Percentiles rank a stretch among this genome's conserved stretches.
These are phyloP conservation scores for Arachnomyces sp. DNA, from an alignment of 2,329 filamentous ascomycete species.

Conservation along the genomic window DNA sequence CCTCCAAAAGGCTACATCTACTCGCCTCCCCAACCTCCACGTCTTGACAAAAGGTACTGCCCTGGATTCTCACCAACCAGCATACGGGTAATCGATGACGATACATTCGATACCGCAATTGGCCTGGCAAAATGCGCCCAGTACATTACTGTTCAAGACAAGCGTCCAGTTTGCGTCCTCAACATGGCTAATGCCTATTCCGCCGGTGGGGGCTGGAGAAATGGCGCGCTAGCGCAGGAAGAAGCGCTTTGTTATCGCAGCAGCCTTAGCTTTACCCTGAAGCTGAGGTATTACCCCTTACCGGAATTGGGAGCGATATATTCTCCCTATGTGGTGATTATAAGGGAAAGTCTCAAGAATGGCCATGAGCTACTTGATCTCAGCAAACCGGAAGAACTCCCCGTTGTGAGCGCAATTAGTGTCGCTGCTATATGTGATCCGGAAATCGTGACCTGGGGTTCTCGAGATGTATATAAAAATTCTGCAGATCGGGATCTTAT, in stretches of 20 bases:
- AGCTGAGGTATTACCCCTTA: conserved; percentile 46
- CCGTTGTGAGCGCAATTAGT: conserved; percentile 52
- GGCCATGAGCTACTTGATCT: conserved; percentile 42
- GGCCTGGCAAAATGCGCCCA: conserved; percentile 20
- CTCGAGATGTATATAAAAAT: conserved; percentile 32
- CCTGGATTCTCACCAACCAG: conserved; percentile 30
- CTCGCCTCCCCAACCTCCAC: conserved; percentile 29
- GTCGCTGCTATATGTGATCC: conserved; percentile 49
- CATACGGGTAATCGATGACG: conserved; percentile 43
- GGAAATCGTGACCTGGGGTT: conserved; percentile 11
- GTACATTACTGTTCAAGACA: conserved; percentile 19
- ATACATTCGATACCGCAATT: conserved; percentile 51
- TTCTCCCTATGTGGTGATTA: conserved; percentile 51
- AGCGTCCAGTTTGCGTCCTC: conserved; percentile 47
- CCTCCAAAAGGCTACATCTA: conserved; percentile 33
- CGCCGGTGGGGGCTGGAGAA: conserved; percentile 57
- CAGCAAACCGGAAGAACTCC: conserved; percentile 28
- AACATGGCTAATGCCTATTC: conserved; percentile 55
- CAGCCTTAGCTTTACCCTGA: conserved; percentile 33
- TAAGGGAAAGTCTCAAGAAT: conserved; percentile 43
- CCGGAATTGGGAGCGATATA: conserved; percentile 47
- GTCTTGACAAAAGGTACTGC: conserved; percentile 35
- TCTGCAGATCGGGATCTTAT: conserved; percentile 44
- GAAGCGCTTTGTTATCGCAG: conserved; percentile 60
- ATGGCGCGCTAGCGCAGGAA: conserved; percentile 58